Evolutionary conservation across 305 asterid species (phyloP), one percentile per base, ranked within the genome.

Genomic region (Rubia tinctorum): DNA sequence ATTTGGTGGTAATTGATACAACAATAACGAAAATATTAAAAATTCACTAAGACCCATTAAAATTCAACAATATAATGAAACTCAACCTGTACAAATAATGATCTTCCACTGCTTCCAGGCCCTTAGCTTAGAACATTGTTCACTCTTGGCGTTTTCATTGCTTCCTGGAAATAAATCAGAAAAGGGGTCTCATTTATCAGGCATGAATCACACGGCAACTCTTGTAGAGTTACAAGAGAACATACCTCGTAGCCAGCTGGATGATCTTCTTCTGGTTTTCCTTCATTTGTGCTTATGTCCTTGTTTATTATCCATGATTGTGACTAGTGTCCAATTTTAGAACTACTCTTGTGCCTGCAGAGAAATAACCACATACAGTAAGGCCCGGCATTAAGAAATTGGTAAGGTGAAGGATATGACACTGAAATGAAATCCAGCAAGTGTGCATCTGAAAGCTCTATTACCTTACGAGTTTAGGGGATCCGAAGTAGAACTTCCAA

Each of bases 331-430:
- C n/a, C n/a, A n/a, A n/a, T n/a, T n/a, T n/a, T n/a, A n/a, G n/a
- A n/a, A n/a, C n/a, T n/a, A 55, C 83, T 85, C 64, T 86, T 83
- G 42, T 81, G 92, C 81, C 94, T 88, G 78, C 53, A 44, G 2
- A 58, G 39, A 45, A 66, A 17, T 22, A 53, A 40, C 22, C 59
- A 43, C 59, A 53, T 17, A 53, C 62, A 22, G 6, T 10, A 40
- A 40, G 44, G 6, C 10, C 56, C n/a, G 15, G 18, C 55, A 49
- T 49, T 27, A 27, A 27, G 61, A 20, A 15, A 17, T 55, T 22
- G n/a, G 3, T 9, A 56, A 4, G 18, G 62, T n/a, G 7, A 56
- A 3, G 18, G 53, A 47, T 13, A 12, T 17, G 17, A 47, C 30
- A 2, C 2, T 27, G 30, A 27, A 11, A 44, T 44, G 49, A 44